These are phyloP conservation scores for Entomortierella lignicola DNA, from an alignment of 192 early-diverging fungal genomes.

Conservation along the genomic window DNA sequence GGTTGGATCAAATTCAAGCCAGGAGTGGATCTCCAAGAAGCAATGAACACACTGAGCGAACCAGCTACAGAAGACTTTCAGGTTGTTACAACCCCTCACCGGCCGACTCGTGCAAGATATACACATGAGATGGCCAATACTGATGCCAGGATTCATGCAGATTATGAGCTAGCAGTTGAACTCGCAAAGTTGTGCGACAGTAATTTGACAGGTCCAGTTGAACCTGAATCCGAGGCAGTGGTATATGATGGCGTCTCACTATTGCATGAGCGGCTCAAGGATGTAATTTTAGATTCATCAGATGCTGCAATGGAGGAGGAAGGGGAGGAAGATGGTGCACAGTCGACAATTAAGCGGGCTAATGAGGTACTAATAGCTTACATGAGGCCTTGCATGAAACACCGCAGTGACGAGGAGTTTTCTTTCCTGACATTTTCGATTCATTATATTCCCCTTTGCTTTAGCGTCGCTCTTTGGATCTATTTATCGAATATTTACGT, in stretches of 20 bases:
- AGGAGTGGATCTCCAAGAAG: constrained; percentile 84
- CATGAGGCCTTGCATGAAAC: no score
- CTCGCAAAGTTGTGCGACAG: constrained; percentile 70
- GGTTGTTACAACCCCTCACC: constrained; percentile 18
- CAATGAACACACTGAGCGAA: constrained; percentile 59
- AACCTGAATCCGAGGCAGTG: constrained; percentile 20
- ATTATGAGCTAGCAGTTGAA: constrained; percentile 72
- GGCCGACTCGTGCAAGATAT: constrained; percentile 63
- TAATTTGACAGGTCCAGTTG: constrained; percentile 48
- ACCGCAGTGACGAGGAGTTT: no score
- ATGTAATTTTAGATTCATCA: constrained; percentile 22
- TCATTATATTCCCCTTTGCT: neutral
- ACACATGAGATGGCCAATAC: constrained; percentile 79
- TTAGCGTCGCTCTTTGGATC: constrained; percentile 69
- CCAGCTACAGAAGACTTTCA: constrained; percentile 45
- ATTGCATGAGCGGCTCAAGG: constrained; percentile 22
- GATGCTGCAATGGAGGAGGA: constrained; percentile 34
- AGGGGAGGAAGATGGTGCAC: constrained; percentile 25
- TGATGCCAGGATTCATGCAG: constrained; percentile 77
- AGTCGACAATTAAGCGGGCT: constrained; percentile 7
- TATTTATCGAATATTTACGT: constrained; percentile 87
- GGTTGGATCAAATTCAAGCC: constrained; percentile 93
- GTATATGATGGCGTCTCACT: constrained; percentile 24
- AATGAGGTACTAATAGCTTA: constrained; percentile 32
- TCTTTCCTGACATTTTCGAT: neutral